Evolutionary conservation across 2,329 filamentous ascomycete species (phyloP), one percentile per base, ranked within the genome.

Genomic region (Epichloe festucae): DNA sequence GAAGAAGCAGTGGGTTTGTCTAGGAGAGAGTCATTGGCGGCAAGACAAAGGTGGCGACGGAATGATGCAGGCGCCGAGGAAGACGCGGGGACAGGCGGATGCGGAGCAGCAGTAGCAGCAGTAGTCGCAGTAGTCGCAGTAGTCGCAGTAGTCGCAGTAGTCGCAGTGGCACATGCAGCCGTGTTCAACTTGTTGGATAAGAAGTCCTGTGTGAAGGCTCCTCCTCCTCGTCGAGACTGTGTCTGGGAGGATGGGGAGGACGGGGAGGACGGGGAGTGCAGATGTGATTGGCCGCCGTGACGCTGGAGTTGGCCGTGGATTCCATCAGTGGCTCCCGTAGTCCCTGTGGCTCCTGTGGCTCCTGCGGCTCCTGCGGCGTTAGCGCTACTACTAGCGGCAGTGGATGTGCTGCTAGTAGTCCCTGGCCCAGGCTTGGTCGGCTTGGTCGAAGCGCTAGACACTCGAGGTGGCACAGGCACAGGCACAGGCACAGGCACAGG

Each of bases 11-110:
- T 56, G 39, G 56, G 57, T 34, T 54, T 52, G 53, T 58, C 60
- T 59, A 59, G 54, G 55, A 59, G 58, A 51, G 54, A 61, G 55
- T 55, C 60, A 62, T 60, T 48, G 58, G 52, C 52, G 54, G 52
- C 49, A 42, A 49, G 49, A 49, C 36, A 44, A 39, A 21, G 47
- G 41, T 44, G 21, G 39, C 47, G 39, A 42, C 36, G 49, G 52
- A 34, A 47, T 4, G 46, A 43, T 44, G 49, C 46, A 46, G 45
- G 36, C 40, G 41, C 39, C 44, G 42, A 46, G 17, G 42, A 21
- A 38, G 23, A 51, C 40, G 45, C 48, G 39, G 52, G 27, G 12
- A 31, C 44, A 48, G 36, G 27, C 8, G 31, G 31, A 15, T 5
- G 19, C 40, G 27, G 19, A 17, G 39, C 46, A 27, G 27, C 40